phyloP scores from a whole-genome alignment of 208 protist species.

The Vickermania ingenoplastis region DNA sequence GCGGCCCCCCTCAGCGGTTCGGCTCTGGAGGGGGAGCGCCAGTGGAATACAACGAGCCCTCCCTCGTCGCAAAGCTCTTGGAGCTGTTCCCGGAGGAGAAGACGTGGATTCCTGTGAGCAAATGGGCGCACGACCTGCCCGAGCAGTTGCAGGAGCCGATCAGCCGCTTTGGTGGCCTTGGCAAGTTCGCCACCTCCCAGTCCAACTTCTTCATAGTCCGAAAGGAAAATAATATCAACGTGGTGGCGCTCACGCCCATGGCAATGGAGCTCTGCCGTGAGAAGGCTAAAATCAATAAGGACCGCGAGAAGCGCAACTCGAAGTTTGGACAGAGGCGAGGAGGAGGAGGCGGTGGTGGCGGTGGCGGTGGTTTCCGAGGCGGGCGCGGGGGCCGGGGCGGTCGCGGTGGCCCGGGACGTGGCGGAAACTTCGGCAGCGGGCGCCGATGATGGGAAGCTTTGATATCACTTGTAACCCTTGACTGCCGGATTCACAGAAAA shows the following conservation, averaged over 20 bases:
- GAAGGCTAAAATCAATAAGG: neutral
- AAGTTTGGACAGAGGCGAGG: neutral
- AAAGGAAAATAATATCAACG: slow-evolving; percentile 2
- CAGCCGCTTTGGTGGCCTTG: neutral
- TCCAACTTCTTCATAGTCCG: slow-evolving; percentile 4
- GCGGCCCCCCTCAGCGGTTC: neutral
- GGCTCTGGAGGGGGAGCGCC: neutral
- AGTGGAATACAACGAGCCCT: neutral
- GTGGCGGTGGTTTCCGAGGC: neutral
- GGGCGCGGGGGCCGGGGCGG: neutral
- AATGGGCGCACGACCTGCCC: neutral
- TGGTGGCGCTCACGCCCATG: neutral
- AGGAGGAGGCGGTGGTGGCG: neutral
- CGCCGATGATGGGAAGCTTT: no score
- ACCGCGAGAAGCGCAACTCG: neutral
- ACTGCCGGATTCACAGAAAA: no score
- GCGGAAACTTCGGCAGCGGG: neutral
- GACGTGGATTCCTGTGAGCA: neutral
- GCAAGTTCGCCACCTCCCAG: slow-evolving; percentile 1
- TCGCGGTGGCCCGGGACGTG: neutral
- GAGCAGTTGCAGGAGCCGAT: neutral
- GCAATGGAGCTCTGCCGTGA: neutral
- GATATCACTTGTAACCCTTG: no score
- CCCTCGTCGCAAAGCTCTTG: neutral
- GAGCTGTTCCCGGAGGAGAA: neutral